phyloP scores from a whole-genome alignment of 352 stramenopile genomes.

The Globisporangium echinulatum region DNA sequence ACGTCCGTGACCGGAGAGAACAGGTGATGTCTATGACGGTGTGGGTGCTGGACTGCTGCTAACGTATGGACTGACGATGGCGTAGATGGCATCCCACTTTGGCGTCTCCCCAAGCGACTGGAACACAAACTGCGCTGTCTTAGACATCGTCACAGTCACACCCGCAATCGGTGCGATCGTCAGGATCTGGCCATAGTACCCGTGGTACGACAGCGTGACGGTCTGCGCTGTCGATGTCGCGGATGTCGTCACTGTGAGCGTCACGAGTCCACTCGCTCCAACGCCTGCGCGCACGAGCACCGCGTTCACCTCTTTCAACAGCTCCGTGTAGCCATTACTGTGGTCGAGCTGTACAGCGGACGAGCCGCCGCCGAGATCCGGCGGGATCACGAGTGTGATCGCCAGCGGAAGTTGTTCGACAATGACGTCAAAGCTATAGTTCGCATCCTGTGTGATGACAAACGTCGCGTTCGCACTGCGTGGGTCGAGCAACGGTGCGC shows the following conservation, averaged over 20 bases:
- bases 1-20: too few relatives aligned
- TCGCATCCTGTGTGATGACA: background rate
- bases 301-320: background rate
- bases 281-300: background rate
- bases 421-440: constrained; percentile 1
- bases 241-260: background rate
- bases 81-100: constrained; percentile 3
- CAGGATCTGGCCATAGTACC: constrained; percentile 4
- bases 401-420: background rate
- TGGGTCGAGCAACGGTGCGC: background rate
- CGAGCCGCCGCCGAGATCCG: background rate
- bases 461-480: constrained; percentile 4
- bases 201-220: background rate
- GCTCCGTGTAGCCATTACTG: background rate
- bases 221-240: background rate
- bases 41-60: background rate
- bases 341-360: background rate
- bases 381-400: background rate
- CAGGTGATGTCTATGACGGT: background rate
- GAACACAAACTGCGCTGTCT: constrained; percentile 3
- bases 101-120: constrained; percentile 9
- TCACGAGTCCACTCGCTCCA: background rate
- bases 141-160: background rate
- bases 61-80: background rate
- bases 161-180: background rate